phyloP scores from a whole-genome alignment of 352 stramenopile genomes.

The Blastocystis sp. region DNA sequence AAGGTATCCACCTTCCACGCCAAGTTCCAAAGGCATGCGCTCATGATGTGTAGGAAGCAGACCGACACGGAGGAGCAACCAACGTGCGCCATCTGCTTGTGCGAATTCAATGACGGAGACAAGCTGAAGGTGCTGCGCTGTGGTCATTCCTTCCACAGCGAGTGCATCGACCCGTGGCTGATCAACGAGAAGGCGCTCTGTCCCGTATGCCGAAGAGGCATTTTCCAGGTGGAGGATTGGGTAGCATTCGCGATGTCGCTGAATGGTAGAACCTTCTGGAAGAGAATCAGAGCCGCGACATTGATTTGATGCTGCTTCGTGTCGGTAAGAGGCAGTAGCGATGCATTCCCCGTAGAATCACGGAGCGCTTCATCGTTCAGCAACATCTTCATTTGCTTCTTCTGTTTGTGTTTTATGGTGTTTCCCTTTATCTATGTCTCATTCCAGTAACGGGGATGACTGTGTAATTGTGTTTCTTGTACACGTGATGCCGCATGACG shows the following conservation, averaged over 20 bases:
- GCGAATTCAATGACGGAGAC: conserved; percentile 79
- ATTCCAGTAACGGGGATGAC: not conserved
- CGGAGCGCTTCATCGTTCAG: not conserved
- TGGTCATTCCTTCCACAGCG: conserved; percentile 85
- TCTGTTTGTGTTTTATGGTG: conserved; percentile 26
- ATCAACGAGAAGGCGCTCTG: conserved; percentile 83
- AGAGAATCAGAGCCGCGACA: conserved; percentile 49
- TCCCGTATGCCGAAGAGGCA: conserved; percentile 87
- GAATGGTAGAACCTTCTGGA: conserved; percentile 29
- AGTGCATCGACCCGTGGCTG: conserved; percentile 87
- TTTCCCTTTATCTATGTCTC: conserved; percentile 29
- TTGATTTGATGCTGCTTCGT: conserved; percentile 26
- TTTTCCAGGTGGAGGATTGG: conserved; percentile 72
- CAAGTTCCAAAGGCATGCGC: not conserved
- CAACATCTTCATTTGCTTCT: conserved; percentile 40
- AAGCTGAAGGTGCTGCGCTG: conserved; percentile 82
- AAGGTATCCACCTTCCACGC: conserved; percentile 20
- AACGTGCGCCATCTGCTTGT: conserved; percentile 86
- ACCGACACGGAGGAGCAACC: conserved; percentile 72
- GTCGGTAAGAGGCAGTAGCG: not conserved
- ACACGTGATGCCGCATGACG: conserved; percentile 55
- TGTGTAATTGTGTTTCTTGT: conserved; percentile 39
- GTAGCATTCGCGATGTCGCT: not conserved
- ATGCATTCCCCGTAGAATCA: not conserved
- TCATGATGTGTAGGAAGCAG: not conserved